Percentiles rank a stretch among this genome's conserved stretches.
phyloP scores from a whole-genome alignment of 2,329 filamentous ascomycete species.

The Fusarium camptoceras region DNA sequence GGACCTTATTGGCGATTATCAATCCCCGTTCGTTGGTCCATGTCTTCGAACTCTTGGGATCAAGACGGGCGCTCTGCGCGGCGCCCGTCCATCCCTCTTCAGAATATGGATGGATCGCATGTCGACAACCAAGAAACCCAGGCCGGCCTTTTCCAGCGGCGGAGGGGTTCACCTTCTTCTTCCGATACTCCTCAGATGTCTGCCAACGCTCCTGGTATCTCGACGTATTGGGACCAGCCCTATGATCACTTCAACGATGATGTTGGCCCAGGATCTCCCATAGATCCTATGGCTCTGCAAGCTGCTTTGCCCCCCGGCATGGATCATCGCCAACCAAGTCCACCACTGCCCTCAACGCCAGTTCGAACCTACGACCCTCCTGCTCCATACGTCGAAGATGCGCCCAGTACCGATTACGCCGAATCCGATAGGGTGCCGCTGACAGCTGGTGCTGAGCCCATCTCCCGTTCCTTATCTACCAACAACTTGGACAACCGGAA shows the following conservation, averaged over 20 bases:
- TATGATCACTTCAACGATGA: slow-evolving; percentile 55
- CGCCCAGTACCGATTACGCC: slow-evolving; percentile 53
- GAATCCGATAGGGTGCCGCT: slow-evolving; percentile 71
- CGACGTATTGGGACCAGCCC: slow-evolving; percentile 66
- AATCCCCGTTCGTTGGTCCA: slow-evolving; percentile 38
- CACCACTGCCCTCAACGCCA: slow-evolving; percentile 39
- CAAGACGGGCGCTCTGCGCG: slow-evolving; percentile 44
- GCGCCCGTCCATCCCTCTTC: slow-evolving; percentile 74
- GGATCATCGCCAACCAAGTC: slow-evolving; percentile 45
- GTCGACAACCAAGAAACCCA: slow-evolving; percentile 24
- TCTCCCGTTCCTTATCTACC: slow-evolving; percentile 61
- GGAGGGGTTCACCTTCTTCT: slow-evolving; percentile 16
- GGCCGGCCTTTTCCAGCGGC: slow-evolving; percentile 20
- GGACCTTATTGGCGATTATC: slow-evolving; percentile 40
- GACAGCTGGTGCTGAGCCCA: slow-evolving; percentile 66
- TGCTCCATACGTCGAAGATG: slow-evolving; percentile 53
- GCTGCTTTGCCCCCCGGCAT: slow-evolving; percentile 67
- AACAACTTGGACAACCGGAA: slow-evolving; percentile 56
- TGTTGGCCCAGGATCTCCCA: slow-evolving; percentile 59
- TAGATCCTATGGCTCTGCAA: slow-evolving; percentile 65
- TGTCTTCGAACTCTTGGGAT: slow-evolving; percentile 49
- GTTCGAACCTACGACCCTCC: slow-evolving; percentile 48
- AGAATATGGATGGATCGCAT: slow-evolving; percentile 62
- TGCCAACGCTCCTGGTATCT: slow-evolving; percentile 57
- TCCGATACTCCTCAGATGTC: slow-evolving; percentile 34